Conservation (phyloP, 2,329 filamentous ascomycete genomes). For the Diaporthe sp. region DNA sequence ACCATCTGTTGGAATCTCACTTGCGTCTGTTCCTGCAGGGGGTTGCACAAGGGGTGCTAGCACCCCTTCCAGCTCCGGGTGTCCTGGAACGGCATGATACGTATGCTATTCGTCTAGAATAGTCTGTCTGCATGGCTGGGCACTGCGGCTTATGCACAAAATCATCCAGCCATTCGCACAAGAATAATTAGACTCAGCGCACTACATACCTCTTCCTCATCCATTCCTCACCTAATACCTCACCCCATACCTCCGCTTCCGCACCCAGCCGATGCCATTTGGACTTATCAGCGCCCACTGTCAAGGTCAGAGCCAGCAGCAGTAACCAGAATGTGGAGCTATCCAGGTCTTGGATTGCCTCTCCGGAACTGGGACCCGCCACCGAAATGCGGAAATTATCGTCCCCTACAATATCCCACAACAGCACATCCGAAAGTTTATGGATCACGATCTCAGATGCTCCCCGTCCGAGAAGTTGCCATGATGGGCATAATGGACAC, state of each 20-base stretch:
- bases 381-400: too few species aligned
- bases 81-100: too few species aligned
- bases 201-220: background rate
- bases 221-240: background rate
- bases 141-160: too few species aligned
- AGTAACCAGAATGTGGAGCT: background rate
- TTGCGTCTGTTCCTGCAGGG: too few species aligned
- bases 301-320: background rate
- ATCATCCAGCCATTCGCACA: too few species aligned
- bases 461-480: constrained; percentile 40
- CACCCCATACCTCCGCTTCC: background rate
- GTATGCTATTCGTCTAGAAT: too few species aligned
- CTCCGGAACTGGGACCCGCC: background rate
- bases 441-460: constrained; percentile 30
- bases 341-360: constrained; percentile 31
- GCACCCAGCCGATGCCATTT: background rate
- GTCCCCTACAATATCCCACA: constrained; percentile 8
- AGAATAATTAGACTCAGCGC: background rate
- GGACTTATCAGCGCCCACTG: background rate
- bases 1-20: too few species aligned
- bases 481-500: constrained; percentile 39
- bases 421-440: constrained; percentile 23
- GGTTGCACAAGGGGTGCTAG: too few species aligned
- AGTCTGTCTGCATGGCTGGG: too few species aligned
- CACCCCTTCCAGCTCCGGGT: too few species aligned